These are phyloP conservation scores for Malus hybrid DNA, from an alignment of 331 rosid genomes.

Conservation along the genomic window DNA sequence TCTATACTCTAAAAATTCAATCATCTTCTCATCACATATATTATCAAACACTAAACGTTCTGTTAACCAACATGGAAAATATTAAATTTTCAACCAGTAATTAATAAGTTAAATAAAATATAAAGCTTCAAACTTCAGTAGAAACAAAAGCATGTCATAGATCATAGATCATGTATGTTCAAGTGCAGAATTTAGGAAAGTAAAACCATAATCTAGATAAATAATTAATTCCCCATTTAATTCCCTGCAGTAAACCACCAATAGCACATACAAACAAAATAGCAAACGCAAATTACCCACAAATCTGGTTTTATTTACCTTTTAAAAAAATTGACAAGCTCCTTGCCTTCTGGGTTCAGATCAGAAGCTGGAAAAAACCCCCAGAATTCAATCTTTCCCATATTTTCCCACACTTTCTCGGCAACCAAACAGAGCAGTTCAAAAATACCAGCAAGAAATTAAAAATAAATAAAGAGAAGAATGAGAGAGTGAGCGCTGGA, in stretches of 20 bases:
- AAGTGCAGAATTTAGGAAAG: not conserved
- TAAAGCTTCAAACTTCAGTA: not conserved
- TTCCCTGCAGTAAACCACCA: not conserved
- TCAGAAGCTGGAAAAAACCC: not conserved
- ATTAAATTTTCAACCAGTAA: not conserved
- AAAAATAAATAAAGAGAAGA: not conserved
- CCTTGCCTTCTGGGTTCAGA: not conserved
- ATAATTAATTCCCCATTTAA: not conserved
- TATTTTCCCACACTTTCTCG: not conserved
- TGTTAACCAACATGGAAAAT: not conserved
- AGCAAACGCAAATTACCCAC: not conserved
- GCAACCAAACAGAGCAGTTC: conserved; percentile 1
- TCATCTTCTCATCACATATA: not conserved
- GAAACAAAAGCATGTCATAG: not conserved
- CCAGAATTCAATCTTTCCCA: not conserved
- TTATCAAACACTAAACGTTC: not conserved
- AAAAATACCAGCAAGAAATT: not conserved
- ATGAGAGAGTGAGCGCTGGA: conserved; percentile 80
- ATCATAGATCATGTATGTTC: not conserved
- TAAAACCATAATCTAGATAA: not conserved
- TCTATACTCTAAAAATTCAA: not conserved
- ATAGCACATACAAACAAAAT: not conserved
- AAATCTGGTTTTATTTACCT: not conserved
- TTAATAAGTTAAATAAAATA: not conserved
- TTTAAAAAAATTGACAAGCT: not conserved